Conservation (phyloP, 2,329 filamentous ascomycete species). For the Hirsutella minnesotensis region DNA sequence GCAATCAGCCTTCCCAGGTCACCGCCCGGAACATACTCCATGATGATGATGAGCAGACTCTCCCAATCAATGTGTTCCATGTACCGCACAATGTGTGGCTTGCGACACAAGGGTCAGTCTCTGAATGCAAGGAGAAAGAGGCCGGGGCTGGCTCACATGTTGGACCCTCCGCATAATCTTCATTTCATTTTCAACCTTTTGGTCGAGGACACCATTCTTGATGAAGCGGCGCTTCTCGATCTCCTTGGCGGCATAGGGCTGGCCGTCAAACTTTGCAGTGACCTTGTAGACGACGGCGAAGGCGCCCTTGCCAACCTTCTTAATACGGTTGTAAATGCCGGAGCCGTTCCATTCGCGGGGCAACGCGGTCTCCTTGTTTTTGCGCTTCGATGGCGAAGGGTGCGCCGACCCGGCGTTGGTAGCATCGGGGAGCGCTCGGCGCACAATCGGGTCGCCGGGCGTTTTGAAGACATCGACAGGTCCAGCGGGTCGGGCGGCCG, state of each 20-base stretch:
- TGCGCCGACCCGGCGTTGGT: neutral
- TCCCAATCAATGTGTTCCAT: conserved; percentile 79
- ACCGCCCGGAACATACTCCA: conserved; percentile 80
- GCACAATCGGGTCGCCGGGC: conserved; percentile 8
- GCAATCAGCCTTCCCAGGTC: conserved; percentile 68
- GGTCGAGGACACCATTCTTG: conserved; percentile 80
- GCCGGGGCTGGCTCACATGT: conserved; percentile 50
- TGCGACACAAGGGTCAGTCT: conserved; percentile 8
- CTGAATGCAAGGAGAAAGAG: neutral
- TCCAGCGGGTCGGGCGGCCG: conserved; percentile 18
- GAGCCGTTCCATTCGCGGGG: conserved; percentile 72
- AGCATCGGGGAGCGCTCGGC: conserved; percentile 1
- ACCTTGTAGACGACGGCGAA: conserved; percentile 92
- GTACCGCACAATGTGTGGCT: conserved; percentile 85
- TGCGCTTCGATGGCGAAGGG: conserved; percentile 11
- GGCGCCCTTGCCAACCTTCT: conserved; percentile 78
- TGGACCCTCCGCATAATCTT: conserved; percentile 79
- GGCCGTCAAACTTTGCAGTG: conserved; percentile 72
- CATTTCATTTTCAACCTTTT: conserved; percentile 95
- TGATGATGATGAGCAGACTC: conserved; percentile 86
- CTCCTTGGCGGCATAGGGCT: conserved; percentile 83
- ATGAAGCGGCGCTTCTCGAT: conserved; percentile 87
- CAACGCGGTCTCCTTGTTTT: conserved; percentile 16
- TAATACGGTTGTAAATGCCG: conserved; percentile 70
- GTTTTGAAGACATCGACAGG: conserved; percentile 25